Base-by-base conservation (phyloP, 805 yeast genomes). In the Candida ipomoeae region DNA sequence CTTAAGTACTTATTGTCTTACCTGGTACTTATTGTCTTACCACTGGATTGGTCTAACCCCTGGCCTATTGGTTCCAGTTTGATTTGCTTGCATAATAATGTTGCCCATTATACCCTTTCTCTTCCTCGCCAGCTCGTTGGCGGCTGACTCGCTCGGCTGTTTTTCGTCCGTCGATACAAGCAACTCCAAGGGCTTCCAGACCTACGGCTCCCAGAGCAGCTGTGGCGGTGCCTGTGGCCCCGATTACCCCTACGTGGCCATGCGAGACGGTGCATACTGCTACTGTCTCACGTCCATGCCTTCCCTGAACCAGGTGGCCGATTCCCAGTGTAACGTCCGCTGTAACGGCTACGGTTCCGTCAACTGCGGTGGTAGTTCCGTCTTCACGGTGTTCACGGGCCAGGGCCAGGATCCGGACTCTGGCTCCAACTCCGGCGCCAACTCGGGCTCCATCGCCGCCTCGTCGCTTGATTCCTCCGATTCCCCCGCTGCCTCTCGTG, bases 361-460 rank as follows among this genome's bases (percentile, higher is more conserved):
- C 18, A 63, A 45, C 18, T 74, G 79, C 55, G 79, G 79, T 23
- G 78, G 79, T 17, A 8, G 52, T 2, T 44, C 48, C 34, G 65
- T 67, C 2, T 74, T 62, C 60, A 51, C 63, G 17, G 68, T 73
- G 5, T 71, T 59, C 45, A 40, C 43, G 10, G 48, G 50, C 23
- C 14, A 6, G 11, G 31, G 26, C 5, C 40, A 42, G 20, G 44
- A 34, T 3, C 5, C 45, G 4, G 72, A 72, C 21, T 26, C 46
- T 2, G 72, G 68, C 5, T 11, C 47, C 13, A 13, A 10, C 38
- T n/a, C 38, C 3, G 38, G 14, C n/a, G 13, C 38, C 38, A 15
- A n/a, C 38, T 36, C 38, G 3, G 18, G 14, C 20, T 15, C n/a
- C 38, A 35, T 3, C 35, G 14, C 15, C 7, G 35, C 35, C 8